These are phyloP conservation scores for Sherardia arvensis DNA, from an alignment of 257 asterid species.

Conservation along the genomic window DNA sequence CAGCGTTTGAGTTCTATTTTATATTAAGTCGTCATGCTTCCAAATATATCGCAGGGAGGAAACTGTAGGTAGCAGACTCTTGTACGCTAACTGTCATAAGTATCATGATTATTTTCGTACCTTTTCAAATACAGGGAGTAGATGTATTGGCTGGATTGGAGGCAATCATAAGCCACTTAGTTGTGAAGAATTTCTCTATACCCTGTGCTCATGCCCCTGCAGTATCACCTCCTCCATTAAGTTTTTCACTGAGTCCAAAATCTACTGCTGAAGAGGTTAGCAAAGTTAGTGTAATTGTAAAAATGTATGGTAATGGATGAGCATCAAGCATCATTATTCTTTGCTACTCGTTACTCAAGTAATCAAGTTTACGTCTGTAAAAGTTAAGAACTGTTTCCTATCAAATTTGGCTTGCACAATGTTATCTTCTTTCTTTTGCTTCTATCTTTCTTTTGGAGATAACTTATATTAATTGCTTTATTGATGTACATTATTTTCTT, in stretches of 20 bases:
- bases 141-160: conserved; percentile 90
- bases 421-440: not conserved
- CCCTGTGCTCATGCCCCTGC: conserved; percentile 98
- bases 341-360: not conserved
- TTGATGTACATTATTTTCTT: not conserved
- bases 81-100: not conserved
- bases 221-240: conserved; percentile 47
- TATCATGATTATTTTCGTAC: conserved; percentile 1
- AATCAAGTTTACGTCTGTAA: not conserved
- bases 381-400: not conserved
- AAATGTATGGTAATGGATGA: not conserved
- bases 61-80: not conserved
- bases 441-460: not conserved
- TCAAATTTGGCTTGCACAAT: not conserved
- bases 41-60: not conserved
- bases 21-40: not conserved
- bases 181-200: conserved; percentile 61
- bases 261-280: conserved; percentile 90
- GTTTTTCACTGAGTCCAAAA: conserved; percentile 51
- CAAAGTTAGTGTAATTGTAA: not conserved
- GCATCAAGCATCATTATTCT: not conserved
- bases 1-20: not conserved
- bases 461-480: not conserved
- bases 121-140: conserved; percentile 42
- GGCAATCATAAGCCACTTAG: conserved; percentile 85